These are phyloP conservation scores for Clitopilus passeckerianus DNA, from an alignment of 768 basidiomycete genomes.

Conservation along the genomic window DNA sequence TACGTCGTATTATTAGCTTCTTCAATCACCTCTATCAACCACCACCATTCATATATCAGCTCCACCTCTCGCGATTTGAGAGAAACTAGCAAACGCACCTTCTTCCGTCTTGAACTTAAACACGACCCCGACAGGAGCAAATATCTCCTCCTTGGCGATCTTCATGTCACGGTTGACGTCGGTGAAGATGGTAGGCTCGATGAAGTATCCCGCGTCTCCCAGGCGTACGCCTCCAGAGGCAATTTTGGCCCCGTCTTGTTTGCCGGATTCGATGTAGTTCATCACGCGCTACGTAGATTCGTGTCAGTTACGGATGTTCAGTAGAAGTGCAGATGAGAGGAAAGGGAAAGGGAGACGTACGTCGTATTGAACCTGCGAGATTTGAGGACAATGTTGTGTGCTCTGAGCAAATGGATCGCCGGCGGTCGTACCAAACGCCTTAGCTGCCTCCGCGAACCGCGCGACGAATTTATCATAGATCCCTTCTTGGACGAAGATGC, in stretches of 20 bases:
- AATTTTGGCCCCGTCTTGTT: constrained; percentile 14
- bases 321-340: too few species aligned
- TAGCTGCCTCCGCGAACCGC: constrained; percentile 44
- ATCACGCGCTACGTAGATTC: neutral
- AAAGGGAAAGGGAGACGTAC: constrained; percentile 31
- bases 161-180: constrained; percentile 53
- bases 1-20: constrained; percentile 65
- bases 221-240: constrained; percentile 54
- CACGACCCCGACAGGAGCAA: constrained; percentile 65
- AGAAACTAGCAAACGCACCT: neutral
- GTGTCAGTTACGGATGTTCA: too few species aligned
- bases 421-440: constrained; percentile 35
- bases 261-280: neutral
- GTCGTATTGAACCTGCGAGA: constrained; percentile 63
- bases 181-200: constrained; percentile 64
- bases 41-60: neutral
- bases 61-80: neutral
- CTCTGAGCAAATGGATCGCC: constrained; percentile 61
- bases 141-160: constrained; percentile 61
- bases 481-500: constrained; percentile 74
- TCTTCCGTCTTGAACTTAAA: constrained; percentile 55
- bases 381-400: constrained; percentile 67
- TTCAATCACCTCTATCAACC: constrained; percentile 32
- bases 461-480: constrained; percentile 77
- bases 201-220: constrained; percentile 37